Percentiles rank a stretch among this genome's conserved stretches.
These are phyloP conservation scores for Linanthus parryae DNA, from an alignment of 148 eudicot species.

Conservation along the genomic window DNA sequence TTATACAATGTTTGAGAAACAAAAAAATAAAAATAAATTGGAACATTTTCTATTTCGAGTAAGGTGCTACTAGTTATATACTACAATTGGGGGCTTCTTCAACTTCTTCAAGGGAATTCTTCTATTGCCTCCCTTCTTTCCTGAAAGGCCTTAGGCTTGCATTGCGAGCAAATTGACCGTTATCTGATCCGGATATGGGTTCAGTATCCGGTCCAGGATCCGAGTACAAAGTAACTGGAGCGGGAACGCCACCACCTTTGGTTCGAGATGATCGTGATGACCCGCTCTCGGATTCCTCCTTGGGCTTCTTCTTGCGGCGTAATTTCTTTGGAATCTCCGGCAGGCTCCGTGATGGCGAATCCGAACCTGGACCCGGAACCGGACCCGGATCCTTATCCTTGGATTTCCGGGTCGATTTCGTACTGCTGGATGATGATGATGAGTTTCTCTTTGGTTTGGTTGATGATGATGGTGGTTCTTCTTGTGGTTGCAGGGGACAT, in stretches of 20 bases:
- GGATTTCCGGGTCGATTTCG: conserved; percentile 16
- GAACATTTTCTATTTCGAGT: no score
- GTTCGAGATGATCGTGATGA: conserved; percentile 25
- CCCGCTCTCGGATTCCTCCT: conserved; percentile 15
- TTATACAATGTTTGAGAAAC: no score
- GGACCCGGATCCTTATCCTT: conserved; percentile 9
- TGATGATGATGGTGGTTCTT: conserved; percentile 21
- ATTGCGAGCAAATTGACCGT: not conserved
- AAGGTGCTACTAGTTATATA: no score
- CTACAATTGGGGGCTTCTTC: no score
- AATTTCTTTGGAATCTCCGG: conserved; percentile 62
- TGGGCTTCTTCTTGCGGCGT: conserved; percentile 53
- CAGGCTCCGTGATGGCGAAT: conserved; percentile 14
- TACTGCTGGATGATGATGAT: conserved; percentile 23
- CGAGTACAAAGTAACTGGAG: conserved; percentile 4
- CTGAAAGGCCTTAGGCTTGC: conserved; percentile 12
- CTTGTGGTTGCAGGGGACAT: conserved; percentile 14
- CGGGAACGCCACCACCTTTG: not conserved
- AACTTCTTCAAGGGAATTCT: no score
- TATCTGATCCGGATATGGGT: not conserved
- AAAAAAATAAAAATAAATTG: no score
- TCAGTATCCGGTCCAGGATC: conserved; percentile 14
- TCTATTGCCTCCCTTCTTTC: conserved; percentile 11
- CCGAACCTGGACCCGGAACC: no score
- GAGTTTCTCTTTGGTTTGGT: conserved; percentile 33